A percentile compares a stretch with the other conserved stretches of the same genome.
Evolutionary conservation across 2,329 filamentous ascomycete species (phyloP).

Genomic region (Passalora sequoiae): DNA sequence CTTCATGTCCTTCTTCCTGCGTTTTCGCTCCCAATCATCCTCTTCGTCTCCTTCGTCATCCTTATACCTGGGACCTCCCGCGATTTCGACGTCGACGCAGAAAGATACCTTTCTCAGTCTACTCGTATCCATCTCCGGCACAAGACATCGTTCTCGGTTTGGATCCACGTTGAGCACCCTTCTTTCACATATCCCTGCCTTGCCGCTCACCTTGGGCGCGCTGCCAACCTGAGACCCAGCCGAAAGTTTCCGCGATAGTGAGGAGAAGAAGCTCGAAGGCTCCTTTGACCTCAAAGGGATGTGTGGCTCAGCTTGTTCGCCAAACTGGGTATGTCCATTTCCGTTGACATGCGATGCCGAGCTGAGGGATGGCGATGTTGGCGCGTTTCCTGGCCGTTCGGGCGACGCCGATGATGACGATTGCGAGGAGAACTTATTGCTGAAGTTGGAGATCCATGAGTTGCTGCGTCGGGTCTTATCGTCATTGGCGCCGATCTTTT

Average conservation of each 20-base stretch:
- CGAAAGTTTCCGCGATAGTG: conserved; percentile 75
- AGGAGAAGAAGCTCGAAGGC: conserved; percentile 68
- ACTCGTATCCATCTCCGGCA: conserved; percentile 71
- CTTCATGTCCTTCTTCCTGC: conserved; percentile 58
- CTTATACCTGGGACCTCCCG: conserved; percentile 71
- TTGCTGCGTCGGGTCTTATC: conserved; percentile 50
- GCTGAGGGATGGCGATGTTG: conserved; percentile 5
- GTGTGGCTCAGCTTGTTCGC: conserved; percentile 52
- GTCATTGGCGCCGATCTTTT: conserved; percentile 30
- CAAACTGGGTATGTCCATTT: conserved; percentile 38
- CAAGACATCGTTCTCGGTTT: conserved; percentile 69
- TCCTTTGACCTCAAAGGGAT: conserved; percentile 67
- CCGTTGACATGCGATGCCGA: conserved; percentile 48
- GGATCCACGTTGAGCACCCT: conserved; percentile 79
- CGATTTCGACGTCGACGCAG: conserved; percentile 95
- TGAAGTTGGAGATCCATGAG: conserved; percentile 92
- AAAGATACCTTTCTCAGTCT: conserved; percentile 88
- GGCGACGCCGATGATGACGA: conserved; percentile 22
- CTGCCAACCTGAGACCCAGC: conserved; percentile 48
- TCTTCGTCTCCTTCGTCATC: conserved; percentile 53
- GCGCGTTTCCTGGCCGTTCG: conserved; percentile 14
- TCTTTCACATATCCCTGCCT: conserved; percentile 71
- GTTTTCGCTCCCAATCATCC: conserved; percentile 43
- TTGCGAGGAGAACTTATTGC: conserved; percentile 79
- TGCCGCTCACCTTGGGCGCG: conserved; percentile 47